These are phyloP conservation scores for Gnomoniopsis sp. DNA, from an alignment of 2,329 filamentous ascomycete species.

Conservation along the genomic window DNA sequence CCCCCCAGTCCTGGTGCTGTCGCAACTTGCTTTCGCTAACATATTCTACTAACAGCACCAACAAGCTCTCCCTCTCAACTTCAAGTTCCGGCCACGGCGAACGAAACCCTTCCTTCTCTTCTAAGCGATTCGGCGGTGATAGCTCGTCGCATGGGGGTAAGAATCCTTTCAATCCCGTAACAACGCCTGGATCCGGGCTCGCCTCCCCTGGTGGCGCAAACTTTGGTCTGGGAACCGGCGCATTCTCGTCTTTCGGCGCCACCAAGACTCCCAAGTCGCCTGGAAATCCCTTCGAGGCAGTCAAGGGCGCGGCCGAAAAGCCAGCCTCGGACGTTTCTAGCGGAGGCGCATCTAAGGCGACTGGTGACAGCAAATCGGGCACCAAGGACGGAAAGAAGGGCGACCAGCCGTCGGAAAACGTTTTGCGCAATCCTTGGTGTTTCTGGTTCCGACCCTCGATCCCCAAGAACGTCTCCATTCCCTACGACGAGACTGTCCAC, in stretches of 20 bases:
- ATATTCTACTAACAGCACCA: slow-evolving; percentile 52
- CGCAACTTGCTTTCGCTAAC: slow-evolving; percentile 17
- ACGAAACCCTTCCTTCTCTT: slow-evolving; percentile 57
- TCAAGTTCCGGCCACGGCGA: slow-evolving; percentile 52
- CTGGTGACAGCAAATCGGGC: slow-evolving; percentile 41
- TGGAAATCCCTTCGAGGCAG: slow-evolving; percentile 75
- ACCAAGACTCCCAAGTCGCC: slow-evolving; percentile 85
- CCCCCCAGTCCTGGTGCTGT: not conserved
- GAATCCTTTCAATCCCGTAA: slow-evolving; percentile 76
- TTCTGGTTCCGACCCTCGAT: slow-evolving; percentile 98
- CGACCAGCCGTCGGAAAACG: slow-evolving; percentile 39
- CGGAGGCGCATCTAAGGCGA: slow-evolving; percentile 37
- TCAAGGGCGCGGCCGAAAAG: slow-evolving; percentile 59
- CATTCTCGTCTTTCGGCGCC: slow-evolving; percentile 92
- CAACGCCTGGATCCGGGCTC: slow-evolving; percentile 65
- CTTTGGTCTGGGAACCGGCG: slow-evolving; percentile 90
- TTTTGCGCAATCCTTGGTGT: slow-evolving; percentile 84
- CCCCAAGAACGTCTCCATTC: slow-evolving; percentile 84
- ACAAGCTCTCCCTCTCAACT: slow-evolving; percentile 88
- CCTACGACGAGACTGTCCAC: slow-evolving; percentile 96
- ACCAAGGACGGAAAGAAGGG: slow-evolving; percentile 20
- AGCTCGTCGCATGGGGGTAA: slow-evolving; percentile 70
- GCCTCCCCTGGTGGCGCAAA: slow-evolving; percentile 75
- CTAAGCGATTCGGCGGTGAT: slow-evolving; percentile 73
- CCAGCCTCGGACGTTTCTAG: slow-evolving; percentile 47